phyloP scores from a whole-genome alignment of 495 filamentous ascomycete genomes.

The Xylaria flabelliformis region DNA sequence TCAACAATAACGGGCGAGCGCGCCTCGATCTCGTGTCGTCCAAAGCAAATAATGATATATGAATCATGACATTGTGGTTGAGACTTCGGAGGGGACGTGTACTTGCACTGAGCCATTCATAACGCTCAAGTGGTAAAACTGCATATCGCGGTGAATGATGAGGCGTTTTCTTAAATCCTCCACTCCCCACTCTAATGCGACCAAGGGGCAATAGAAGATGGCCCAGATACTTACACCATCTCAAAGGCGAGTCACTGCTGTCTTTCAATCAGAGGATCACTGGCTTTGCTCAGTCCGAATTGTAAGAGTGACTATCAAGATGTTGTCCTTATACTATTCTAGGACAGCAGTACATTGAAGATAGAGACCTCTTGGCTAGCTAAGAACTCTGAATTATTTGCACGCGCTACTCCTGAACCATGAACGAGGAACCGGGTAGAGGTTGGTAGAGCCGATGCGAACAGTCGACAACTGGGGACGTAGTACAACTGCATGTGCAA shows the following conservation, averaged over 20 bases:
- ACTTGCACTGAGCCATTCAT: constrained; percentile 26
- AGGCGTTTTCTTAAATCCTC: constrained; percentile 34
- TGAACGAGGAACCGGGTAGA: not conserved
- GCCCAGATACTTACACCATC: not conserved
- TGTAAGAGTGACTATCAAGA: not conserved
- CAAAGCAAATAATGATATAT: constrained; percentile 21
- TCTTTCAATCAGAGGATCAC: not conserved
- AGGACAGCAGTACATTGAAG: not conserved
- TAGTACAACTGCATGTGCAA: not conserved
- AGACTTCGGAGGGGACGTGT: constrained; percentile 15
- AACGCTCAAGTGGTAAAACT: constrained; percentile 32
- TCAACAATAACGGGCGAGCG: constrained; percentile 31
- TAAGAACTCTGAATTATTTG: not conserved
- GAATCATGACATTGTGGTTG: not conserved
- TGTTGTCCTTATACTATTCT: not conserved
- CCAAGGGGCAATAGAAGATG: constrained; percentile 28
- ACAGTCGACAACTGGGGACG: not conserved
- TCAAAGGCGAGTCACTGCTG: not conserved
- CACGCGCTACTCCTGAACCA: not conserved
- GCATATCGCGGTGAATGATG: constrained; percentile 29
- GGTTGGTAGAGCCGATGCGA: constrained; percentile 6
- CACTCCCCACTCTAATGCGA: constrained; percentile 34
- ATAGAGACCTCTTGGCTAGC: not conserved
- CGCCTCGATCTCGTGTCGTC: constrained; percentile 23
- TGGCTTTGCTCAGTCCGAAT: not conserved